Evolutionary conservation across 148 eudicot genomes (phyloP).

Genomic region (Mesembryanthemum crystallinum): DNA sequence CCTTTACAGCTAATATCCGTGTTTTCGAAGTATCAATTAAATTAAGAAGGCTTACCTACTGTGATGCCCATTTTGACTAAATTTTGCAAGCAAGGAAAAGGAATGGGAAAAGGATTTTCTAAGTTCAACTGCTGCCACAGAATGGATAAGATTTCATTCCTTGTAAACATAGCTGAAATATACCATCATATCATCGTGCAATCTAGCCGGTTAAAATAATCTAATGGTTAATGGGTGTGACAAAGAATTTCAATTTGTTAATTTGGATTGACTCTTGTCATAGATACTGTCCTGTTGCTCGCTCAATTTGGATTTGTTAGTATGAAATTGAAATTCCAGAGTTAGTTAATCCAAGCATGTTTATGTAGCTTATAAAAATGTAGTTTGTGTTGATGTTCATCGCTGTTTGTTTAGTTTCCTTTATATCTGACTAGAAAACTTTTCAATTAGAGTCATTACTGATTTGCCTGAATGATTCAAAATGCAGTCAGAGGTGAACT

Average conservation of each 20-base stretch:
- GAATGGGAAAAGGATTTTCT: neutral
- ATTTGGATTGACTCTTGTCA: neutral
- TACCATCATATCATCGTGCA: neutral
- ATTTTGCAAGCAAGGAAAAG: neutral
- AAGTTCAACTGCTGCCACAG: neutral
- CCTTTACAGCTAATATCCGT: slow-evolving; percentile 12
- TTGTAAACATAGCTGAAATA: neutral
- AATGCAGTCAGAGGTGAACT: slow-evolving; percentile 61
- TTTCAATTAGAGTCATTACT: neutral
- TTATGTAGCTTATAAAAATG: neutral
- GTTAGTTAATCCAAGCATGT: neutral
- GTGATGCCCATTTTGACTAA: slow-evolving; percentile 5
- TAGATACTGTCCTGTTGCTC: neutral
- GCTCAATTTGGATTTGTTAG: slow-evolving; percentile 1
- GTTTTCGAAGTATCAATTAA: neutral
- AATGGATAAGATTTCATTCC: neutral
- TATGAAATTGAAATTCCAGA: neutral
- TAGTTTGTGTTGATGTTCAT: neutral
- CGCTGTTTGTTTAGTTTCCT: neutral
- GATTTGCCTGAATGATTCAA: slow-evolving; percentile 2
- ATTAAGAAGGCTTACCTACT: slow-evolving; percentile 11
- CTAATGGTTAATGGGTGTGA: neutral
- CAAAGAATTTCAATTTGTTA: neutral
- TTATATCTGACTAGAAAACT: neutral
- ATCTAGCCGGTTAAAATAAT: neutral